Conservation (phyloP, 2,329 filamentous ascomycete genomes). For the Cercospora nicotianae region DNA sequence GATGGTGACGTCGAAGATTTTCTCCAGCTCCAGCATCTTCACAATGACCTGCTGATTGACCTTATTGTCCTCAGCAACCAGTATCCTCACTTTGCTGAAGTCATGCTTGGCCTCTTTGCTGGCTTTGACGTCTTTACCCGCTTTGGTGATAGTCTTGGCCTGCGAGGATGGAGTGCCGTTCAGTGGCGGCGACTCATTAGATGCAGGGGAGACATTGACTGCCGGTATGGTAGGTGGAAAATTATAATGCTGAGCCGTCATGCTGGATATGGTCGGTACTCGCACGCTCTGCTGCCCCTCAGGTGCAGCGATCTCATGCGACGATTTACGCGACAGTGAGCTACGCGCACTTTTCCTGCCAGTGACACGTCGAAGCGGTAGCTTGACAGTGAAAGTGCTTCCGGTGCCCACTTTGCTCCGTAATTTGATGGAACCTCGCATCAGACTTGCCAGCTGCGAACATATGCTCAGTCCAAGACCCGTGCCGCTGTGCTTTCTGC, state of each 20-base stretch:
- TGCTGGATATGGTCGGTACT: constrained; percentile 6
- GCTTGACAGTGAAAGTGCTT: constrained; percentile 77
- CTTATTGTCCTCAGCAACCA: constrained; percentile 80
- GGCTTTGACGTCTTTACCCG: constrained; percentile 53
- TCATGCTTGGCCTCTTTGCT: constrained; percentile 58
- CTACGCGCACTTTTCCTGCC: background rate
- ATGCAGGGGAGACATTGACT: background rate
- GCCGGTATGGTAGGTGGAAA: background rate
- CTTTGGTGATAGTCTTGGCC: constrained; percentile 38
- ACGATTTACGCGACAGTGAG: background rate
- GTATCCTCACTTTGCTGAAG: constrained; percentile 68
- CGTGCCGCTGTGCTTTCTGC: constrained; percentile 86
- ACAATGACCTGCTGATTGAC: constrained; percentile 62
- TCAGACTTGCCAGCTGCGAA: constrained; percentile 77
- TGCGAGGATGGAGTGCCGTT: constrained; percentile 30
- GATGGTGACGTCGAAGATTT: constrained; percentile 80
- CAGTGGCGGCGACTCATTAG: background rate
- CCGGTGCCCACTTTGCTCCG: constrained; percentile 71
- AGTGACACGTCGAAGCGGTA: constrained; percentile 68
- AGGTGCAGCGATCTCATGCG: background rate
- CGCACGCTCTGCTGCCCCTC: background rate
- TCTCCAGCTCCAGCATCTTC: constrained; percentile 71
- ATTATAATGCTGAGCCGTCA: constrained; percentile 1
- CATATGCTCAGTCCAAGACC: constrained; percentile 87
- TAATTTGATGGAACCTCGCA: constrained; percentile 75